Conservation (phyloP, 495 filamentous ascomycete species). For the Neurospora terricola region DNA sequence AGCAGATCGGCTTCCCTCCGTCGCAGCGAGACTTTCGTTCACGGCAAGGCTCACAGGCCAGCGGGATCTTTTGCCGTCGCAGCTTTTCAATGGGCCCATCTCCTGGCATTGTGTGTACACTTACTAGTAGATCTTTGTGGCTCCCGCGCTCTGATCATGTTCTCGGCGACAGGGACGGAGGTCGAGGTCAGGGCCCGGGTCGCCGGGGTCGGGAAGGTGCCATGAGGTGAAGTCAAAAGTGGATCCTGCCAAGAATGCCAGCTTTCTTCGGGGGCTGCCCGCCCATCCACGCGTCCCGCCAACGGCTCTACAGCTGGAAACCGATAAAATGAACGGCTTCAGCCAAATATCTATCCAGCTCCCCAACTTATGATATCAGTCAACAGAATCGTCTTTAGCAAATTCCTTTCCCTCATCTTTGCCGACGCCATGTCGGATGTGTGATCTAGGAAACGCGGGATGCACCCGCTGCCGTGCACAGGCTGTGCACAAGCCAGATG, state of each 20-base stretch:
- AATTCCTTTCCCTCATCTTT: not conserved
- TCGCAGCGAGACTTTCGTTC: conserved; percentile 36
- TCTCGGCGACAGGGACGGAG: not conserved
- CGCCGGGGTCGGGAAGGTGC: not conserved
- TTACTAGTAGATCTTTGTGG: too few species aligned
- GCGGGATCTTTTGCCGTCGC: conserved; percentile 9
- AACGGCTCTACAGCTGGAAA: not conserved
- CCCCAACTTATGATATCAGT: not conserved
- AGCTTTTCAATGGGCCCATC: not conserved
- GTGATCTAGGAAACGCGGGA: not conserved
- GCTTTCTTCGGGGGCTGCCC: not conserved
- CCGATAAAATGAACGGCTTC: not conserved
- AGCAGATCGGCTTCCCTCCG: conserved; percentile 36
- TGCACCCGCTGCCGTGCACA: not conserved
- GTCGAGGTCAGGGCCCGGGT: not conserved
- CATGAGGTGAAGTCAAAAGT: not conserved
- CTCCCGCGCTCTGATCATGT: too few species aligned
- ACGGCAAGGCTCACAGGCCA: conserved; percentile 33
- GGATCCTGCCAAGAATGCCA: not conserved
- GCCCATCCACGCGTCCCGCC: not conserved
- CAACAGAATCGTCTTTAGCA: not conserved
- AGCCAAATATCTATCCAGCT: not conserved
- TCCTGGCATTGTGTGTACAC: too few species aligned
- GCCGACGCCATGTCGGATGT: not conserved
- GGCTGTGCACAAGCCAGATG: not conserved